Conservation (phyloP, 805 yeast species). For the Brettanomyces bruxellensis region DNA sequence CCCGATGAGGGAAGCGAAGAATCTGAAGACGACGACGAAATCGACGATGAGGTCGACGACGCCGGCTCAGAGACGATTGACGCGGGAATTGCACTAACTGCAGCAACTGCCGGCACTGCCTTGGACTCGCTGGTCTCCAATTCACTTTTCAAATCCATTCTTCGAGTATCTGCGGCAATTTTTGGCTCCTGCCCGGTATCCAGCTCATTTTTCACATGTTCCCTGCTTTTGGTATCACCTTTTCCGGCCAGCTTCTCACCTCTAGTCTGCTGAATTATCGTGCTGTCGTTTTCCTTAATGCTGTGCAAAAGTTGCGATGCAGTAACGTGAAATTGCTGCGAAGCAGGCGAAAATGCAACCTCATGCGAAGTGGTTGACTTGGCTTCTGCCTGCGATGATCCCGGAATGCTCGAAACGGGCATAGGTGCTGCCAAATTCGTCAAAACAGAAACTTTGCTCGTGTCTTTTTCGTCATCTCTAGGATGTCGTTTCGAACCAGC, state of each 20-base stretch:
- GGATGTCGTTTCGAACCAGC: not conserved
- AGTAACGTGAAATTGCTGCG: constrained; percentile 17
- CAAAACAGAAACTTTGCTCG: too few species aligned
- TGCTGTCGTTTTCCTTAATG: constrained; percentile 23
- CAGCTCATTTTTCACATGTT: not conserved
- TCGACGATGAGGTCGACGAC: not conserved
- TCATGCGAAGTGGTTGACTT: constrained; percentile 4
- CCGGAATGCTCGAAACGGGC: not conserved
- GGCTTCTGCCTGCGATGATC: not conserved
- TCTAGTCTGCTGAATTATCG: constrained; percentile 8
- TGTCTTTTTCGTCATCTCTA: too few species aligned
- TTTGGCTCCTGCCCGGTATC: not conserved
- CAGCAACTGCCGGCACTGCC: not conserved
- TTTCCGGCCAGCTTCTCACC: not conserved
- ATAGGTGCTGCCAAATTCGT: not conserved
- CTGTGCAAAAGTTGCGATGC: constrained; percentile 27
- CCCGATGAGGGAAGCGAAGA: not conserved
- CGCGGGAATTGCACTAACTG: not conserved
- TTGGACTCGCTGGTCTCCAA: too few species aligned
- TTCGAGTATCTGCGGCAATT: not conserved
- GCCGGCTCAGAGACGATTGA: not conserved
- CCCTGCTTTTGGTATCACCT: not conserved
- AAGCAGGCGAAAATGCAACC: constrained; percentile 14
- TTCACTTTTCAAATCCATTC: not conserved
- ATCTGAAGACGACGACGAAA: not conserved